These are phyloP conservation scores for Thozetella sp. DNA, from an alignment of 495 filamentous ascomycete species.

Conservation along the genomic window DNA sequence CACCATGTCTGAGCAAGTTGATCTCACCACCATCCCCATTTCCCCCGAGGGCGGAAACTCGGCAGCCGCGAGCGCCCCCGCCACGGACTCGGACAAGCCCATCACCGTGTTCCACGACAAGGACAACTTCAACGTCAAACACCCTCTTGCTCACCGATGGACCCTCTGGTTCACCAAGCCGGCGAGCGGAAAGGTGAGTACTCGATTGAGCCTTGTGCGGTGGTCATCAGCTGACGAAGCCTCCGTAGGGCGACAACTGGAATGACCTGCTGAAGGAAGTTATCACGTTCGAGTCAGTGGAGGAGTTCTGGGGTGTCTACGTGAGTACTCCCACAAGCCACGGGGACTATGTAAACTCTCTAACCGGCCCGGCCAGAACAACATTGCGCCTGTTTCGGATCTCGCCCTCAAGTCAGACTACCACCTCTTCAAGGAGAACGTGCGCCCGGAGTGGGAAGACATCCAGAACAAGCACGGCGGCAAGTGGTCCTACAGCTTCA, in stretches of 20 bases:
- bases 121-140: conserved; percentile 98
- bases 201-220: no score
- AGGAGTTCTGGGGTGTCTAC: conserved; percentile 99
- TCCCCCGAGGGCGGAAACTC: conserved; percentile 61
- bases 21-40: conserved; percentile 71
- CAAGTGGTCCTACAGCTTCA: conserved; percentile 98
- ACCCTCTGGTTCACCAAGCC: conserved; percentile 99
- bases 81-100: conserved; percentile 51
- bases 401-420: conserved; percentile 97
- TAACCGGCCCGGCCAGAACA: conserved; percentile 68
- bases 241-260: conserved; percentile 90
- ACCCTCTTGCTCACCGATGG: conserved; percentile 94
- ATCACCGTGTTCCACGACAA: conserved; percentile 96
- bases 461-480: conserved; percentile 97
- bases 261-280: conserved; percentile 97
- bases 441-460: conserved; percentile 98
- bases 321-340: conserved; percentile 56
- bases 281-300: conserved; percentile 96
- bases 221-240: no score
- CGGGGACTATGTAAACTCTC: conserved; percentile 5
- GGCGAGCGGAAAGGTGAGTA: conserved; percentile 88
- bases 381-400: conserved; percentile 94
- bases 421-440: conserved; percentile 97
- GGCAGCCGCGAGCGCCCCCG: conserved; percentile 30
- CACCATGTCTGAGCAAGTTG: conserved; percentile 54